Conservation (phyloP, 75 land plant genomes). For the Larix kaempferi region DNA sequence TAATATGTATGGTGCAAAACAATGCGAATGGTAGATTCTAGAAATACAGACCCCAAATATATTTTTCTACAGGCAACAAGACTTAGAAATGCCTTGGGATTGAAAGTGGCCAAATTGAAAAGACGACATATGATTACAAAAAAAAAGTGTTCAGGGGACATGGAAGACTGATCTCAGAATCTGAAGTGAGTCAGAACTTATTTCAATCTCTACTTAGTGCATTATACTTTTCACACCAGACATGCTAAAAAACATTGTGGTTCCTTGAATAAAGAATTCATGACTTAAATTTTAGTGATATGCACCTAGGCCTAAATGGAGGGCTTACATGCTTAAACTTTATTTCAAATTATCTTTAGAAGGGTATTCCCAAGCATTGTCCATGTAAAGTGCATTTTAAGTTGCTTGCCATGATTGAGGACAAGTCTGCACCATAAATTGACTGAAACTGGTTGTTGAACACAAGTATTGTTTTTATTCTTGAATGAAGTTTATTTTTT, state of each 20-base stretch:
- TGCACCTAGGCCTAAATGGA: background rate
- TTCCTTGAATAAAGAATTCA: background rate
- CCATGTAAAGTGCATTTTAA: background rate
- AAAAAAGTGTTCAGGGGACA: constrained; percentile 87
- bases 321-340: background rate
- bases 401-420: too few species aligned
- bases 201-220: background rate
- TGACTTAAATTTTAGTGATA: background rate
- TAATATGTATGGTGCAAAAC: constrained; percentile 19
- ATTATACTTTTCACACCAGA: background rate
- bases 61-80: constrained; percentile 57
- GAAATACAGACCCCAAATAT: constrained; percentile 33
- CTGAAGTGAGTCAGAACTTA: constrained; percentile 1
- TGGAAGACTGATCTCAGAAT: constrained; percentile 64
- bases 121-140: constrained; percentile 63
- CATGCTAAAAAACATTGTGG: background rate
- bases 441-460: background rate
- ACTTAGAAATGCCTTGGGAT: constrained; percentile 70
- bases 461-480: background rate
- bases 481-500: background rate
- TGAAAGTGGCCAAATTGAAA: constrained; percentile 70
- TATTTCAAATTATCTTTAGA: background rate
- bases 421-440: too few species aligned
- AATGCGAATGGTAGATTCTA: too few species aligned
- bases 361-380: background rate